Evolutionary conservation across 768 basidiomycete genomes (phyloP).

Genomic region (Rossbeevera mucosa): DNA sequence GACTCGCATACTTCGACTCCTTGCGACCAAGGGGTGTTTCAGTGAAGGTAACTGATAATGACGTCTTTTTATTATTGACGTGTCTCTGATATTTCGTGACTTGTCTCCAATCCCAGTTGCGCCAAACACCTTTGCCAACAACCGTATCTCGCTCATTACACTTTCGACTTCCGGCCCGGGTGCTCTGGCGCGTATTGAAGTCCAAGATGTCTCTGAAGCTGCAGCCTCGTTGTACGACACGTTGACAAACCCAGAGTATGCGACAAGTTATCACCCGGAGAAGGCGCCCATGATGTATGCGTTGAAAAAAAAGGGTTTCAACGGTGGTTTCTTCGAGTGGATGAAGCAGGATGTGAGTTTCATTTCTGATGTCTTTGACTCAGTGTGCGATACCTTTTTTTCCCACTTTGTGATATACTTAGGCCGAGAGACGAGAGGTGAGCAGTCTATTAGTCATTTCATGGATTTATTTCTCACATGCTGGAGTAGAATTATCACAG

Average conservation of each 20-base stretch:
- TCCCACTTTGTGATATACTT: neutral
- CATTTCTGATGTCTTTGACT: neutral
- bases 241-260: neutral
- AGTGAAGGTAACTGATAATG: slow-evolving; percentile 20
- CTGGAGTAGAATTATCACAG: slow-evolving; percentile 17
- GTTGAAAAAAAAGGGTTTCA: slow-evolving; percentile 11
- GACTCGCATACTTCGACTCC: slow-evolving; percentile 27
- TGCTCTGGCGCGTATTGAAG: neutral
- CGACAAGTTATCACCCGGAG: neutral
- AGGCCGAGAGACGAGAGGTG: slow-evolving; percentile 18
- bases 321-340: slow-evolving; percentile 21
- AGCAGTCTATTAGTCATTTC: neutral
- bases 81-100: neutral
- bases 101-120: slow-evolving; percentile 14
- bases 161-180: slow-evolving; percentile 6
- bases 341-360: slow-evolving; percentile 20
- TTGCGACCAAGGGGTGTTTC: slow-evolving; percentile 30
- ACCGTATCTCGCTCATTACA: slow-evolving; percentile 30
- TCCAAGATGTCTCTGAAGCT: neutral
- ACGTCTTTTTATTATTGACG: neutral
- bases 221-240: neutral
- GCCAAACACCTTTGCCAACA: slow-evolving; percentile 30
- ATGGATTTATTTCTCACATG: slow-evolving; percentile 1
- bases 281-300: slow-evolving; percentile 21
- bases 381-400: neutral